phyloP scores from a whole-genome alignment of 2,329 filamentous ascomycete species.

The Fusarium odoratissimum region DNA sequence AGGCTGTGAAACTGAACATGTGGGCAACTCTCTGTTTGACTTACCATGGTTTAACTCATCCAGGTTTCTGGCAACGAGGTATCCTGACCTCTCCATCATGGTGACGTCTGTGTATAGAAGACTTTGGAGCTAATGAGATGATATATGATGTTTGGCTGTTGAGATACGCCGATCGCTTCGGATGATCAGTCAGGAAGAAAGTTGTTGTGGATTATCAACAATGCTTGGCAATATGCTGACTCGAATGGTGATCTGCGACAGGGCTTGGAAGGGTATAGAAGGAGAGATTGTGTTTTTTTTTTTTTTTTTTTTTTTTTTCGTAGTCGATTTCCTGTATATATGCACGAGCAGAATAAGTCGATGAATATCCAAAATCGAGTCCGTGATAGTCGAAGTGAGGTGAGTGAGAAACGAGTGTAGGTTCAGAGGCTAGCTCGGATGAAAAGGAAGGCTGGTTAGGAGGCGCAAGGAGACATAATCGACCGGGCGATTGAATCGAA shows the following conservation, averaged over 20 bases:
- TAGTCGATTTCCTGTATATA: conserved; percentile 3
- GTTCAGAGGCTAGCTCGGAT: conserved; percentile 61
- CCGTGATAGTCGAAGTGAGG: conserved; percentile 28
- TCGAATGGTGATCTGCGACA: conserved; percentile 23
- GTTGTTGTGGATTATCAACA: conserved; percentile 21
- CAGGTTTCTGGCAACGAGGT: conserved; percentile 45
- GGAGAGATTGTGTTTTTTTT: conserved; percentile 1
- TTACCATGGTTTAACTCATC: conserved; percentile 48
- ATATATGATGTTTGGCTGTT: conserved; percentile 19
- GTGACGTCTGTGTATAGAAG: conserved; percentile 1
- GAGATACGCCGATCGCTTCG: conserved; percentile 40
- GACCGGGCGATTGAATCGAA: conserved; percentile 44
- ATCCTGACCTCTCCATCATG: conserved; percentile 42
- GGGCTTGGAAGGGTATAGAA: conserved; percentile 4
- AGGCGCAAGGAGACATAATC: conserved; percentile 52
- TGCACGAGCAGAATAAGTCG: background rate
- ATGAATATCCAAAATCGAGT: conserved; percentile 15
- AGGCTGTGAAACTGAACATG: background rate
- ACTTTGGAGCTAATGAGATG: conserved; percentile 6
- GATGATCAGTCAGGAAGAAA: conserved; percentile 36
- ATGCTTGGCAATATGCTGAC: conserved; percentile 26
- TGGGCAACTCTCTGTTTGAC: conserved; percentile 10
- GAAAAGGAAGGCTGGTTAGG: conserved; percentile 46
- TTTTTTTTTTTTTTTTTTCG: conserved; percentile 1
- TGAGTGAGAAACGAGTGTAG: conserved; percentile 55